Conservation (phyloP, 78 protist genomes). For the Dictyostelium citrinum region DNA sequence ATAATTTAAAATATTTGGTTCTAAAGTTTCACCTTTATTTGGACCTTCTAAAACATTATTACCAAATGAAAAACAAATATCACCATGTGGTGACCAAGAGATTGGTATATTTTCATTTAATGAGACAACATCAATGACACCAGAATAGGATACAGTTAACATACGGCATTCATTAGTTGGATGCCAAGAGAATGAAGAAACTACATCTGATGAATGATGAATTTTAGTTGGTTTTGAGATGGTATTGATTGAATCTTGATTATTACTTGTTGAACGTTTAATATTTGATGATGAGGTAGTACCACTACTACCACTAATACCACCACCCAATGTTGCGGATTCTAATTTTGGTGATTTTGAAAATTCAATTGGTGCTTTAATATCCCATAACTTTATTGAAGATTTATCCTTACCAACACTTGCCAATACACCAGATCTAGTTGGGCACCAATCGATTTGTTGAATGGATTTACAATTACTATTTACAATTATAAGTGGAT, state of each 20-base stretch:
- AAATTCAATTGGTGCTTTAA: slow-evolving; percentile 45
- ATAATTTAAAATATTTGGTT: slow-evolving; percentile 24
- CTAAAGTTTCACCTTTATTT: slow-evolving; percentile 14
- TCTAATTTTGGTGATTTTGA: slow-evolving; percentile 7
- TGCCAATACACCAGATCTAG: slow-evolving; percentile 77
- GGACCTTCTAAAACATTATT: slow-evolving; percentile 64
- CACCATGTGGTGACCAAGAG: slow-evolving; percentile 79
- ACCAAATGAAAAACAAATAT: slow-evolving; percentile 55
- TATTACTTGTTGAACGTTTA: not conserved
- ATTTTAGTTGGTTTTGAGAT: slow-evolving; percentile 45
- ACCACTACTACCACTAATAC: no score
- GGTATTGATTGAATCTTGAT: not conserved
- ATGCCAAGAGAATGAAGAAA: slow-evolving; percentile 78
- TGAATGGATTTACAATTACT: slow-evolving; percentile 68
- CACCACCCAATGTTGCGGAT: not conserved
- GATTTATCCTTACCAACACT: slow-evolving; percentile 52
- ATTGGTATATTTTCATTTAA: slow-evolving; percentile 72
- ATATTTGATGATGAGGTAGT: not conserved
- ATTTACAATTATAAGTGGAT: slow-evolving; percentile 49
- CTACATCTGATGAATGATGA: slow-evolving; percentile 29
- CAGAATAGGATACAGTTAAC: slow-evolving; percentile 62
- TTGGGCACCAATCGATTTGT: slow-evolving; percentile 84
- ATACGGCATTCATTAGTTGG: slow-evolving; percentile 78
- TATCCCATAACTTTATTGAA: slow-evolving; percentile 62
- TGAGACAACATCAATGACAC: slow-evolving; percentile 65